These are phyloP conservation scores for Pythium biforme DNA, from an alignment of 352 stramenopile genomes.

Conservation along the genomic window DNA sequence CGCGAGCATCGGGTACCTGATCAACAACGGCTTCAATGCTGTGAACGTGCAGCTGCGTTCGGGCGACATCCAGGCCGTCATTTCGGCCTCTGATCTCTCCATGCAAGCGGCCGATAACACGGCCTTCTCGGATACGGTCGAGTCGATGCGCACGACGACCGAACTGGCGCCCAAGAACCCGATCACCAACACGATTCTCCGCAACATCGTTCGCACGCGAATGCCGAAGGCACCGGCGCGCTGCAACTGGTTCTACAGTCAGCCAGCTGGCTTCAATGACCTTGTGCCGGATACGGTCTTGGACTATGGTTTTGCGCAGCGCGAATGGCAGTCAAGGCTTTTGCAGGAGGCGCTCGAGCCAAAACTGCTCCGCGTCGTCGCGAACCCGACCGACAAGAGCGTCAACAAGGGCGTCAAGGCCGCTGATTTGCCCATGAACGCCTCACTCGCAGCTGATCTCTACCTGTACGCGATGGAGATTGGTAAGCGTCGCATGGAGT, in stretches of 20 bases:
- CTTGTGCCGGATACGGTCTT: neutral
- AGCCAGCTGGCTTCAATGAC: neutral
- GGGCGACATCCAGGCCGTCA: neutral
- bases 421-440: conserved; percentile 21
- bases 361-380: conserved; percentile 1
- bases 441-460: conserved; percentile 16
- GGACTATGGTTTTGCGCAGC: conserved; percentile 10
- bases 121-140: neutral
- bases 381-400: conserved; percentile 6
- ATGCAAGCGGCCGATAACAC: neutral
- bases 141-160: neutral
- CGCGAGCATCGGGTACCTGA: conserved; percentile 14
- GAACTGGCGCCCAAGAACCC: conserved; percentile 7
- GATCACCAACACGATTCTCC: conserved; percentile 19
- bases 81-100: neutral
- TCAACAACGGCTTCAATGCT: conserved; percentile 28
- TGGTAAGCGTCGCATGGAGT: neutral
- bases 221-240: neutral
- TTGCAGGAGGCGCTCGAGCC: conserved; percentile 3
- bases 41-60: conserved; percentile 15
- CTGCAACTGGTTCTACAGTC: conserved; percentile 1
- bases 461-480: conserved; percentile 10
- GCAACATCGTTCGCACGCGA: conserved; percentile 2
- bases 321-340: conserved; percentile 10
- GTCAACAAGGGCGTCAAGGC: conserved; percentile 1